phyloP scores from a whole-genome alignment of 768 basidiomycete genomes.

The Mrakia frigida region DNA sequence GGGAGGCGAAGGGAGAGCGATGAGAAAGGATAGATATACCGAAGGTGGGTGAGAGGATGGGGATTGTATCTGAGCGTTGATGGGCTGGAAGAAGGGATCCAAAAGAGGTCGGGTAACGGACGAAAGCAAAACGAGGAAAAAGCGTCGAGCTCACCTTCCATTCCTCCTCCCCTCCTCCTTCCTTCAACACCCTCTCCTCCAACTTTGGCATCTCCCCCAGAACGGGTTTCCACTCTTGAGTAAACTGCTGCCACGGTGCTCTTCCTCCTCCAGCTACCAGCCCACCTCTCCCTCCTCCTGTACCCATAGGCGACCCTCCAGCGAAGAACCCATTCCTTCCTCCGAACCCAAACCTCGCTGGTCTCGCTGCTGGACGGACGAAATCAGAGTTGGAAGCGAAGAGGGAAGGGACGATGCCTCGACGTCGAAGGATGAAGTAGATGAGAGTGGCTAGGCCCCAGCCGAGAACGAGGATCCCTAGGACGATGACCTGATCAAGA shows the following conservation, averaged over 20 bases:
- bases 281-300: not conserved
- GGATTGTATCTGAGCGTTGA: not conserved
- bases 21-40: not conserved
- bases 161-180: not conserved
- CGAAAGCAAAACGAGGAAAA: not conserved
- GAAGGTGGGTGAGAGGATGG: not conserved
- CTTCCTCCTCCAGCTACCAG: not conserved
- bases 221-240: not conserved
- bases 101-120: not conserved
- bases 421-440: not conserved
- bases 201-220: not conserved
- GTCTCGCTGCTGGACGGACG: not conserved
- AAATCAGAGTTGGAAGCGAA: not conserved
- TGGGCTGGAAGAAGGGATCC: not conserved
- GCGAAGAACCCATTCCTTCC: not conserved
- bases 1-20: not conserved
- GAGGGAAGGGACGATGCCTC: not conserved
- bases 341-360: not conserved
- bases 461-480: not conserved
- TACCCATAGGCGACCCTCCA: not conserved
- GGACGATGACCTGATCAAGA: not conserved
- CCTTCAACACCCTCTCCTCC: not conserved
- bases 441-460: not conserved
- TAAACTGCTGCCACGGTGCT: not conserved
- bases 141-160: conserved; percentile 10